phyloP scores from a whole-genome alignment of 2,329 filamentous ascomycete genomes.

The Trematosphaeria pertusa region DNA sequence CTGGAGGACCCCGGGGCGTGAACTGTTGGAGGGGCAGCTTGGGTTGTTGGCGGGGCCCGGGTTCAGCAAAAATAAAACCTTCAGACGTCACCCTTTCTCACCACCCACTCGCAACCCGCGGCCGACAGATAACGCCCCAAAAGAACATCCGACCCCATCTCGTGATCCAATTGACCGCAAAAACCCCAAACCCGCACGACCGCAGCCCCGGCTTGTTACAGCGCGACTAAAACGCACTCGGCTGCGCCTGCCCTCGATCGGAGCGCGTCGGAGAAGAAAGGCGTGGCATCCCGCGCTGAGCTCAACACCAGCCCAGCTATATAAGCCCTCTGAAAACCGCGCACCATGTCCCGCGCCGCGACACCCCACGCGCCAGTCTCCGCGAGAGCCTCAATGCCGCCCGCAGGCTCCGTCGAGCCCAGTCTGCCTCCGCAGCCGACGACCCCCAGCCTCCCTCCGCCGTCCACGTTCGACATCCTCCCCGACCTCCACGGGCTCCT shows the following conservation, averaged over 20 bases:
- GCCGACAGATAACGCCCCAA: constrained; percentile 26
- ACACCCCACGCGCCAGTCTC: constrained; percentile 43
- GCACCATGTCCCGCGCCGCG: constrained; percentile 41
- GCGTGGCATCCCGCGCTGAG: constrained; percentile 8
- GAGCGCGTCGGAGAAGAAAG: constrained; percentile 2
- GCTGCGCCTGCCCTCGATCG: not conserved
- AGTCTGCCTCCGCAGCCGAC: constrained; percentile 46
- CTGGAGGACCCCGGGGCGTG: too few species aligned
- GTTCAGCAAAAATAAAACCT: constrained; percentile 23
- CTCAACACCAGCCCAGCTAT: constrained; percentile 26
- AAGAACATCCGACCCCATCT: constrained; percentile 14
- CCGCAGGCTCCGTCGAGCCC: constrained; percentile 40
- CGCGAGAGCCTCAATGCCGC: constrained; percentile 37
- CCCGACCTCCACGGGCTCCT: constrained; percentile 82
- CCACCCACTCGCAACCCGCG: constrained; percentile 27
- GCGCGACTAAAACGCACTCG: too few species aligned
- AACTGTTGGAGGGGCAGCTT: constrained; percentile 30
- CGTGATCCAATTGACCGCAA: constrained; percentile 16
- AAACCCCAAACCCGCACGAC: too few species aligned
- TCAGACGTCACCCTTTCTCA: constrained; percentile 30
- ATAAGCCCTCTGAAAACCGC: not conserved
- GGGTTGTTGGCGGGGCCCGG: constrained; percentile 12
- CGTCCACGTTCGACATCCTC: constrained; percentile 84
- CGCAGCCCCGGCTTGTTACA: too few species aligned
- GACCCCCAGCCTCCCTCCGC: constrained; percentile 71